Base-by-base conservation (phyloP, 768 basidiomycete species). In the Podaxis mareebaensis region DNA sequence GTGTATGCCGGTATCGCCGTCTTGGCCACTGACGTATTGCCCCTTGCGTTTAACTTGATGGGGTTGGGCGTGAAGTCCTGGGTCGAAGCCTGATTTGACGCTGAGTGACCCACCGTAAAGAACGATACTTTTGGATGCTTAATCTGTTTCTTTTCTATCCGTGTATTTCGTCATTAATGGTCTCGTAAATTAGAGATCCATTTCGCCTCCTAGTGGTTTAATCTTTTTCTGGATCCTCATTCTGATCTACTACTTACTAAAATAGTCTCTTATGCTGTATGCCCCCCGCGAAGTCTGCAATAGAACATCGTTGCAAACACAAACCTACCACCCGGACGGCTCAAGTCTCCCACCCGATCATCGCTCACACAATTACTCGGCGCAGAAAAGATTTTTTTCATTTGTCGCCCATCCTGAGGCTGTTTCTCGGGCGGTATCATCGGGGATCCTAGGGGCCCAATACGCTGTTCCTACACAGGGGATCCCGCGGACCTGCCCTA, bases 1-100 rank as follows among this genome's bases (percentile, higher is more conserved):
- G 95, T 96, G 4, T 96, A 98, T 72, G 82, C 84, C 56, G 95
- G 96, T 0, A 96, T 99, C 64, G 93, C 85, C 0, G 74, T 90
- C 12, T 70, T 95, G 11, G 84, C 88, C 2, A 74, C 78, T 13
- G 86, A 90, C 66, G 73, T 78, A 0, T 77, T 89, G 36, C 93
- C 93, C 0, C 75, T 88, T 12, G 72, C 85, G 68, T 94, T 92
- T 67, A 86, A 90, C 67, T 57, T 84, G 2, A 67, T 91, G 6
- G 90, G 87, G 1, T 90, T 86, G 87, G 91, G 91, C 24, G 79
- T 89, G 20, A 75, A 72, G 51, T 73, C 70, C 13, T 72, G 70
- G 69, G 60, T 68, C 49, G 61, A 66, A 22, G 1, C 49, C 11
- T 66, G 39, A 56, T 24, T 54, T 49, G 39, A 51, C 7, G 40